Evolutionary conservation across 179 eudicot species (phyloP).

Genomic region (Beta macrorhiza): DNA sequence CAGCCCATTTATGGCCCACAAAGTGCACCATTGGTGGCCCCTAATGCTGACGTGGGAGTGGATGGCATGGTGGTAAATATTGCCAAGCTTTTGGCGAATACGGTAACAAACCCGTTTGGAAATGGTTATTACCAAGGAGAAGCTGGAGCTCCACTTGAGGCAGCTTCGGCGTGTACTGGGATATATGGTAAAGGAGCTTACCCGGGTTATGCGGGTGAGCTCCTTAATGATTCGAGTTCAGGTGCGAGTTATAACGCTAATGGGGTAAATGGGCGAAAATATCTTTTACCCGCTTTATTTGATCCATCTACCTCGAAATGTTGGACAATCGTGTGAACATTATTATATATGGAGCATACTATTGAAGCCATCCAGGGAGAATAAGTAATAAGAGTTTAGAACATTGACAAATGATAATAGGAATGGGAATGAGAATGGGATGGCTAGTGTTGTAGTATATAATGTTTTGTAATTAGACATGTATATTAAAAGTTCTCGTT

Average conservation of each 20-base stretch:
- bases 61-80: slow-evolving; percentile 40
- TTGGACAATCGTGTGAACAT: not conserved
- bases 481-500: not conserved
- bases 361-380: not conserved
- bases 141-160: slow-evolving; percentile 34
- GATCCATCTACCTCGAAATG: slow-evolving; percentile 30
- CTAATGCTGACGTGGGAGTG: slow-evolving; percentile 37
- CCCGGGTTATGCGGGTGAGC: slow-evolving; percentile 39
- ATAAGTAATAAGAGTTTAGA: no score
- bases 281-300: slow-evolving; percentile 33
- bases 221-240: slow-evolving; percentile 22
- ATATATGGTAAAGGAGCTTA: slow-evolving; percentile 34
- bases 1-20: slow-evolving; percentile 42
- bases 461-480: not conserved
- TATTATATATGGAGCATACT: not conserved
- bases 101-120: slow-evolving; percentile 33
- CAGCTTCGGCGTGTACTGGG: slow-evolving; percentile 33
- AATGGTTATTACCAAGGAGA: slow-evolving; percentile 35
- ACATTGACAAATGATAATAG: not conserved
- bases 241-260: slow-evolving; percentile 39
- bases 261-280: slow-evolving; percentile 33
- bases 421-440: not conserved
- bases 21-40: slow-evolving; percentile 32
- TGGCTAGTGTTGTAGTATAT: not conserved
- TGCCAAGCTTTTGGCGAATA: slow-evolving; percentile 31